Percentiles rank a stretch among this genome's conserved stretches.
Evolutionary conservation across 257 asterid genomes (phyloP).

Genomic region (Dorcoceras hygrometricum): DNA sequence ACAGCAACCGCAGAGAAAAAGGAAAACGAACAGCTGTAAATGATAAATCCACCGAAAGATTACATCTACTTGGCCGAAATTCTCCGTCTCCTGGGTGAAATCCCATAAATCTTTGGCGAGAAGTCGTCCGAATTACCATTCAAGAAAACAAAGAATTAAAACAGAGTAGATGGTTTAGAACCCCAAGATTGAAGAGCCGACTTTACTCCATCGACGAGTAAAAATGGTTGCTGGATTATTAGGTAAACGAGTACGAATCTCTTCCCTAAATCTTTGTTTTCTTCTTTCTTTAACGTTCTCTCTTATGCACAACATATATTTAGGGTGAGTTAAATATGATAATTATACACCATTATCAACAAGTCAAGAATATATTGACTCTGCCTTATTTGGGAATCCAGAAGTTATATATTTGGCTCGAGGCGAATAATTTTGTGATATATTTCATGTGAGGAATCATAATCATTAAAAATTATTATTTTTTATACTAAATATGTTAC

Average conservation of each 20-base stretch:
- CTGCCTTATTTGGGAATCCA: too few relatives aligned
- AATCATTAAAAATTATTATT: too few relatives aligned
- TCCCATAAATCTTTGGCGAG: not conserved
- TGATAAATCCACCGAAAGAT: constrained; percentile 19
- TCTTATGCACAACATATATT: constrained; percentile 17
- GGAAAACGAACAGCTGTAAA: constrained; percentile 18
- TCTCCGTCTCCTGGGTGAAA: constrained; percentile 22
- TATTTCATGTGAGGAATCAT: too few relatives aligned
- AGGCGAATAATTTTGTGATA: too few relatives aligned
- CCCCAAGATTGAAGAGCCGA: constrained; percentile 29
- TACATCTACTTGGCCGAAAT: not conserved
- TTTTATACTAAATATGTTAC: too few relatives aligned
- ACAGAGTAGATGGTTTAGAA: not conserved
- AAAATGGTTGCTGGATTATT: not conserved
- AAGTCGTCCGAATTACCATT: not conserved
- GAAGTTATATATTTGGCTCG: too few relatives aligned
- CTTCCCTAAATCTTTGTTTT: constrained; percentile 20
- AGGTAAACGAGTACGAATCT: not conserved
- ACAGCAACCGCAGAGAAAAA: constrained; percentile 16
- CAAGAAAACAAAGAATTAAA: not conserved
- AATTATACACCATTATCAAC: too few relatives aligned
- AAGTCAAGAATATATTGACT: not conserved
- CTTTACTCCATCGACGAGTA: constrained; percentile 23
- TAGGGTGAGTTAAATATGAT: not conserved
- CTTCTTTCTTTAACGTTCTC: constrained; percentile 35